Evolutionary conservation across 805 yeast genomes (phyloP), one percentile per base, ranked within the genome.

Genomic region (Candida krabiensis): DNA sequence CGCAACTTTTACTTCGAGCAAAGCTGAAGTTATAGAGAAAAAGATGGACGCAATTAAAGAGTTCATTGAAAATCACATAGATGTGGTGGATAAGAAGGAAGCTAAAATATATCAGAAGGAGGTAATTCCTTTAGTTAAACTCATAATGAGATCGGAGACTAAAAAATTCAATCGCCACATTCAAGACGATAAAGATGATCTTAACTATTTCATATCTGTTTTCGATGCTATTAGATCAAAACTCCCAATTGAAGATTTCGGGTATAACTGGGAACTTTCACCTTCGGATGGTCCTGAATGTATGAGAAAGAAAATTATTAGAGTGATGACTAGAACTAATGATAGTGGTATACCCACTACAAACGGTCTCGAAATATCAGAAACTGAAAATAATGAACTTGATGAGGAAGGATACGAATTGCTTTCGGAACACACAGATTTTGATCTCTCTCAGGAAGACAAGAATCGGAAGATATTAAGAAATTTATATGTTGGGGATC

Each of bases 401-500:
- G 38, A 32, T 16, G 46, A 37, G 4, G 44, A 44, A 25, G 37
- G 41, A 23, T 42, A 36, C 15, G 82, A 77, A 39, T 30, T 75
- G 14, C 50, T 77, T 16, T 73, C 72, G 11, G 71, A 64, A 13
- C 61, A 64, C 26, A 61, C 56, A 0, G 55, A 60, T n/a, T 53
- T 60, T 23, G 70, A 63, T 25, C 35, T 49, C 4, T 53, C 42
- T 3, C 70, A 71, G 37, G 83, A 80, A 44, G 95, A 86, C 55
- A 79, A 78, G 50, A 86, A 87, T 55, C 64, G 95, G 38, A 83
- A 82, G 52, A 83, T 88, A 1, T 62, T 87, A 15, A 71, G 90
- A 41, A 75, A 86, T 49, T 63, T 88, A 38, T 79, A 66, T 48
- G 72, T 77, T 35, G 85, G 85, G 12, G 96, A 88, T 56, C 72